Evolutionary conservation across 2,329 filamentous ascomycete species (phyloP).

Genomic region (Aspergillus hortae): DNA sequence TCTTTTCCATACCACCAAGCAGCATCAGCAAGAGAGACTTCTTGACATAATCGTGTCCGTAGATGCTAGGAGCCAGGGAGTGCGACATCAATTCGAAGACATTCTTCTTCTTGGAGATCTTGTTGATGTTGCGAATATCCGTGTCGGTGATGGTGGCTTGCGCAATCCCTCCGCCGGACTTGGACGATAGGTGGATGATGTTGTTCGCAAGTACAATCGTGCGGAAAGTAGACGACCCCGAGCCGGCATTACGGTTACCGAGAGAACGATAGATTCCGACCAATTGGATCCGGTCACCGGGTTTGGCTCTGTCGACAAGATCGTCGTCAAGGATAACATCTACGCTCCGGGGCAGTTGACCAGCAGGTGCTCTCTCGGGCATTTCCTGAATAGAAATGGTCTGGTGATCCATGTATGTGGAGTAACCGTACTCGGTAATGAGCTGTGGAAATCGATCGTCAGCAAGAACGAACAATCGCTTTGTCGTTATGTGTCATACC

Average conservation of each 20-base stretch:
- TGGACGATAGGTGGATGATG: constrained; percentile 88
- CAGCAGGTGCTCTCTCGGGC: constrained; percentile 92
- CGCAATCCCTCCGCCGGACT: constrained; percentile 90
- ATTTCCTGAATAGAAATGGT: constrained; percentile 99
- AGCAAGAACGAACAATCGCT: constrained; percentile 7
- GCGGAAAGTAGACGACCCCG: constrained; percentile 90
- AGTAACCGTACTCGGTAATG: constrained; percentile 93
- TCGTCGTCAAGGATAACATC: constrained; percentile 97
- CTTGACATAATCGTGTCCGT: constrained; percentile 95
- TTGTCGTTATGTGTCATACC: constrained; percentile 31
- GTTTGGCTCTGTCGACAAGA: constrained; percentile 89
- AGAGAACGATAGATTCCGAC: constrained; percentile 95
- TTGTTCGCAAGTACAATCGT: constrained; percentile 94
- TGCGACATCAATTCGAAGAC: constrained; percentile 90
- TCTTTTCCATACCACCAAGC: constrained; percentile 95
- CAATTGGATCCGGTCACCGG: constrained; percentile 90
- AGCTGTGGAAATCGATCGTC: constrained; percentile 47
- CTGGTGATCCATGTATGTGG: constrained; percentile 93
- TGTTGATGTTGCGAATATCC: constrained; percentile 98
- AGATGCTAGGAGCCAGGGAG: constrained; percentile 93
- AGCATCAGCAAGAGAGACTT: constrained; percentile 96
- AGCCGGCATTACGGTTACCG: constrained; percentile 87
- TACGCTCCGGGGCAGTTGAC: constrained; percentile 89
- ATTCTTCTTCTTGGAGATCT: constrained; percentile 89
- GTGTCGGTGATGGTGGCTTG: constrained; percentile 91